Evolutionary conservation across 495 filamentous ascomycete genomes (phyloP).

Genomic region (Lasiosphaeria miniovina): DNA sequence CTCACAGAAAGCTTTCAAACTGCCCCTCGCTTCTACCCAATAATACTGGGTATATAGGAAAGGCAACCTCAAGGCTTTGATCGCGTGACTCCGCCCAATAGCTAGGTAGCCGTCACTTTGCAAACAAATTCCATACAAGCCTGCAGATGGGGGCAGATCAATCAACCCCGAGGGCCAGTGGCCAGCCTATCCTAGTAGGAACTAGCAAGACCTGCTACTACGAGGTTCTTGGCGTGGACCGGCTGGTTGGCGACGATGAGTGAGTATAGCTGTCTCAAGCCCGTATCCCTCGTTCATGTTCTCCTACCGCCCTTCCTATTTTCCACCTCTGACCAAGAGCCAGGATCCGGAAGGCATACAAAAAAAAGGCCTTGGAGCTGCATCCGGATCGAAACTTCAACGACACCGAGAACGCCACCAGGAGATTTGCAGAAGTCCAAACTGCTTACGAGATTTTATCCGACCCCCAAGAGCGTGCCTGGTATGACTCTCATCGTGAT

Average conservation of each 20-base stretch:
- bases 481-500: slow-evolving; percentile 95
- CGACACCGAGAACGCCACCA: slow-evolving; percentile 77
- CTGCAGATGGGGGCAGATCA: slow-evolving; percentile 75
- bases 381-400: slow-evolving; percentile 95
- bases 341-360: slow-evolving; percentile 93
- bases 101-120: too few relatives aligned
- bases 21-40: too few relatives aligned
- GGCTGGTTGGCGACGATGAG: slow-evolving; percentile 78
- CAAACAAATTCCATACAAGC: not conserved
- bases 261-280: slow-evolving; percentile 39
- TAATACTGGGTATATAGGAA: too few relatives aligned
- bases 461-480: slow-evolving; percentile 90
- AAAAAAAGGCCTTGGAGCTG: slow-evolving; percentile 82
- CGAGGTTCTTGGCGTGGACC: slow-evolving; percentile 73
- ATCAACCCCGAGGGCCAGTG: slow-evolving; percentile 51
- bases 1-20: too few relatives aligned
- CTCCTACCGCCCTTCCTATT: slow-evolving; percentile 6
- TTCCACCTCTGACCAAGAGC: slow-evolving; percentile 9
- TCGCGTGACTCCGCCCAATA: too few relatives aligned
- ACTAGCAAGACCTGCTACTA: slow-evolving; percentile 80
- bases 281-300: not conserved
- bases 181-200: slow-evolving; percentile 12
- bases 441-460: slow-evolving; percentile 92
- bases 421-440: slow-evolving; percentile 85
- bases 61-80: too few relatives aligned